These are phyloP conservation scores for Chamaecyparis obtusa DNA, from an alignment of 75 land plant genomes.

Conservation along the genomic window DNA sequence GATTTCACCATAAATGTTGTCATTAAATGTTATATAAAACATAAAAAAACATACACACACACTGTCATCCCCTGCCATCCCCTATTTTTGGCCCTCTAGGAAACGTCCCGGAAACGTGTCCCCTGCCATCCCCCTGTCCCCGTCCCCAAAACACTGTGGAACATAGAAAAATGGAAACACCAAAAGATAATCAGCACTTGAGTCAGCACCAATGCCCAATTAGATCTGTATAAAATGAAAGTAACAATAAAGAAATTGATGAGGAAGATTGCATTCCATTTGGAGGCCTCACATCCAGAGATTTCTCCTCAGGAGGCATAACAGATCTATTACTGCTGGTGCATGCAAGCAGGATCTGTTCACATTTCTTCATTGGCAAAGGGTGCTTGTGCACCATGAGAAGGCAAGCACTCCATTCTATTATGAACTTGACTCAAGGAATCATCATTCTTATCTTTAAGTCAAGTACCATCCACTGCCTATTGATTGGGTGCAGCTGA, in stretches of 20 bases:
- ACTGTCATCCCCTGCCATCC: too few relatives aligned
- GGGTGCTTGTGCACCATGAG: not conserved
- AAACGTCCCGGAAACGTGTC: too few relatives aligned
- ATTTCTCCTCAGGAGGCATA: not conserved
- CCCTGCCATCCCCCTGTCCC: too few relatives aligned
- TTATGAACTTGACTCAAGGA: not conserved
- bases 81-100: too few relatives aligned
- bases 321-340: too few relatives aligned
- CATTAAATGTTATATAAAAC: too few relatives aligned
- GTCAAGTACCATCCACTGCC: not conserved
- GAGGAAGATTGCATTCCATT: not conserved
- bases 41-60: too few relatives aligned
- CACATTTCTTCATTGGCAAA: not conserved
- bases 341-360: too few relatives aligned
- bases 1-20: too few relatives aligned
- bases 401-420: not conserved
- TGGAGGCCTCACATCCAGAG: not conserved
- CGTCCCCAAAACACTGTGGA: not conserved
- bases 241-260: not conserved
- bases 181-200: not conserved
- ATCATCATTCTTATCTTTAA: not conserved
- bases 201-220: not conserved
- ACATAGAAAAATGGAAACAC: not conserved
- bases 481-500: not conserved
- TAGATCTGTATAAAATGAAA: not conserved